A percentile compares a stretch with the other conserved stretches of the same genome.
Conservation (phyloP, 2,329 filamentous ascomycete species). For the Dothidotthia symphoricarpi region DNA sequence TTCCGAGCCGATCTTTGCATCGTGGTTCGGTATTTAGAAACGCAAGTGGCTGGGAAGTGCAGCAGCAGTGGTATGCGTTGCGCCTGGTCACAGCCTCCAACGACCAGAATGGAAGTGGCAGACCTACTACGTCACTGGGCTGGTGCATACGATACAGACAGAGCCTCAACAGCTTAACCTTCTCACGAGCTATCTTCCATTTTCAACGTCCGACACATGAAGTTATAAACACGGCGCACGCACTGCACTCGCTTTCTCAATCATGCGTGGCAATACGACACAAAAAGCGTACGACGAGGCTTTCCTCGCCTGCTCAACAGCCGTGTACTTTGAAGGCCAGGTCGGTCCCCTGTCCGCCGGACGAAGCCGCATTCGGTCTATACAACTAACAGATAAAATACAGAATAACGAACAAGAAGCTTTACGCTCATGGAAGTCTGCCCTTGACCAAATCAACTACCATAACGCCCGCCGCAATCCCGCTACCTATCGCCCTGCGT, state of each 20-base stretch:
- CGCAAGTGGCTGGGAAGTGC: conserved; percentile 7
- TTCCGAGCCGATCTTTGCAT: too few relatives aligned
- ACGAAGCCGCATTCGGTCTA: neutral
- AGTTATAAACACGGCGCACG: conserved; percentile 1
- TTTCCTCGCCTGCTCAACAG: conserved; percentile 91
- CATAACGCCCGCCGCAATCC: conserved; percentile 75
- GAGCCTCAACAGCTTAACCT: conserved; percentile 18
- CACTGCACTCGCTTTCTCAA: conserved; percentile 7
- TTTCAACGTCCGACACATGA: too few relatives aligned
- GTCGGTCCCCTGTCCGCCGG: conserved; percentile 48
- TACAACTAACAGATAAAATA: conserved; percentile 4
- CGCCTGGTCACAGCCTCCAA: conserved; percentile 14
- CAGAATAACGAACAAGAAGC: conserved; percentile 91
- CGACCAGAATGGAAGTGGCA: conserved; percentile 14
- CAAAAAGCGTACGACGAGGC: conserved; percentile 98
- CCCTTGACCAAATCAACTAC: conserved; percentile 84
- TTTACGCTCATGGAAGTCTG: conserved; percentile 82
- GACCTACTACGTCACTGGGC: conserved; percentile 31
- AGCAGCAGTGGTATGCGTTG: conserved; percentile 12
- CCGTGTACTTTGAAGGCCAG: conserved; percentile 93
- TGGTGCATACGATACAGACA: conserved; percentile 19
- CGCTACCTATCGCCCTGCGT: conserved; percentile 66
- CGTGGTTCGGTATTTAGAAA: neutral
- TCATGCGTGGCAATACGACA: conserved; percentile 64
- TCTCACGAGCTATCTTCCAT: conserved; percentile 9